These are phyloP conservation scores for Cercophora samala DNA, from an alignment of 495 filamentous ascomycete species.

Conservation along the genomic window DNA sequence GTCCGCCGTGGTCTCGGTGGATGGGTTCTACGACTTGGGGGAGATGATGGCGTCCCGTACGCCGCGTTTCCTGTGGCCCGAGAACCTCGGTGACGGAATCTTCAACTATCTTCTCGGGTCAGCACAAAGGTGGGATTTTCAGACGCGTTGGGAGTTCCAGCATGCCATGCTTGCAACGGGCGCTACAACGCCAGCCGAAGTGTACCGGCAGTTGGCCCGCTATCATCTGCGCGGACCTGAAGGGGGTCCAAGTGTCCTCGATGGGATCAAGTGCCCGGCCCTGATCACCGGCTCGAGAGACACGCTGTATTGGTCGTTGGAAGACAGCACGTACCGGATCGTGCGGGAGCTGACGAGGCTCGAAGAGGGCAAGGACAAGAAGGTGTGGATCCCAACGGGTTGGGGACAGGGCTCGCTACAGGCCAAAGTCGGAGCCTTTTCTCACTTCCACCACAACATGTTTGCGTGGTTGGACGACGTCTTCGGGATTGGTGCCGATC, in stretches of 20 bases:
- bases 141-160: slow-evolving; percentile 38
- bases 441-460: not conserved
- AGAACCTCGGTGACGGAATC: slow-evolving; percentile 34
- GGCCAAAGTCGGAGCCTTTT: slow-evolving; percentile 30
- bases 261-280: slow-evolving; percentile 26
- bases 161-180: slow-evolving; percentile 25
- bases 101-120: slow-evolving; percentile 25
- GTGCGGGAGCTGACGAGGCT: slow-evolving; percentile 8
- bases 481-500: not conserved
- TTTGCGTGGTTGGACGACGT: not conserved
- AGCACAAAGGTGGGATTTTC: slow-evolving; percentile 26
- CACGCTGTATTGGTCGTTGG: slow-evolving; percentile 16
- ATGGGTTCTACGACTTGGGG: slow-evolving; percentile 42
- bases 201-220: slow-evolving; percentile 16
- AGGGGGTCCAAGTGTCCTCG: slow-evolving; percentile 6
- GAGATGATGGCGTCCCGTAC: slow-evolving; percentile 32
- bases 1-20: slow-evolving; percentile 44
- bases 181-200: slow-evolving; percentile 22
- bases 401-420: slow-evolving; percentile 23
- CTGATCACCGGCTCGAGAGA: slow-evolving; percentile 28
- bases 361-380: slow-evolving; percentile 20
- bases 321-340: slow-evolving; percentile 12
- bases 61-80: slow-evolving; percentile 27
- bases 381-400: slow-evolving; percentile 26
- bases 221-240: slow-evolving; percentile 17